Evolutionary conservation across 2,329 filamentous ascomycete genomes (phyloP), one percentile per base, ranked within the genome.

Genomic region (Thielaviopsis ethacetica): DNA sequence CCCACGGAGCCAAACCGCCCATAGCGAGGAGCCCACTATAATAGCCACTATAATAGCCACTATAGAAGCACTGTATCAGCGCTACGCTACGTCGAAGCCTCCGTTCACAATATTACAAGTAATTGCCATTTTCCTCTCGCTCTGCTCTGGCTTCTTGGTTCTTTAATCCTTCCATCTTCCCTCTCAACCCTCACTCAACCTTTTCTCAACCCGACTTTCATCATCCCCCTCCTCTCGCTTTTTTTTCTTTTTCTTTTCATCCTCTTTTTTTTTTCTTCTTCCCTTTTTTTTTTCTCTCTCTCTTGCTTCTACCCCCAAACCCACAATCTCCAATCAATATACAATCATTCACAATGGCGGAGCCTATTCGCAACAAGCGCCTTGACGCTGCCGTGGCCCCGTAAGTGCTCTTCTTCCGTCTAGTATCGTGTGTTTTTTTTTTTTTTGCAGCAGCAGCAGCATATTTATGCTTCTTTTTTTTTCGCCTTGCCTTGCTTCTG

Each of bases 331-430:
- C 62, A 61, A 61, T 65, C 63, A 62, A 65, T 60, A 65, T 60
- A 63, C 58, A 58, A 64, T 60, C 60, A 59, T 64, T 62, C 63
- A 65, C 66, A 66, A 82, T 83, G 79, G 78, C 79, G 67, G 79
- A 83, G 70, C 79, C 80, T 63, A 83, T 83, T 69, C 79, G 79
- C 72, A 81, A 80, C 71, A 81, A 82, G 72, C 77, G 80, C 66
- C 72, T 76, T 62, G 79, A 82, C 66, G 68, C 75, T 67, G 70
- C 74, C 64, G 72, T 74, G 70, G 80, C 80, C 66, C 80, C 80
- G 80, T 83, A 73, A 73, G 80, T 79, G 30, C 61, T 54, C 47
- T 79, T 38, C 61, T 54, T 30, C 54, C 53, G 59, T 51, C 58
- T 62, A 60, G 58, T 63, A 61, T 22, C n/a, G 50, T 57, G 54